Base-by-base conservation (phyloP, 2,329 filamentous ascomycete genomes). In the Basipetospora chlamydospora region DNA sequence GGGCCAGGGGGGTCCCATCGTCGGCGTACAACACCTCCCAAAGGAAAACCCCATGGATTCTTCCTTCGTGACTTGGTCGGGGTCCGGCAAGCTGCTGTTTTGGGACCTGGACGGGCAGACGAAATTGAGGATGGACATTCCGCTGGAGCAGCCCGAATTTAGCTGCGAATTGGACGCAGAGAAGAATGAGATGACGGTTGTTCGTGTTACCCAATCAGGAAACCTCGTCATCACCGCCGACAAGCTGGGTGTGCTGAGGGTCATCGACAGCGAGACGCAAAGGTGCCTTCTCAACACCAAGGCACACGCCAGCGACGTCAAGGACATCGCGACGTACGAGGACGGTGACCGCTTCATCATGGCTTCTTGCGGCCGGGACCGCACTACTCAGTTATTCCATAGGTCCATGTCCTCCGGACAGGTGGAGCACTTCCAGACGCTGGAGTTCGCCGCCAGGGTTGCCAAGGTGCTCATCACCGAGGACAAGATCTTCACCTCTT, bases 371-470 rank as follows among this genome's bases (percentile, higher is more conserved):
- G 83, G 85, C 25, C 72, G 90, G 44, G 90, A 98, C 56, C 78
- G 90, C 35, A 94, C 81, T n/a, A 73, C 88, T 1, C 90, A 98
- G 53, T 61, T 98, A n/a, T 96, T 95, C 52, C 67, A 73, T 41
- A 64, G 66, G 18, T 25, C 33, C 15, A 64, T 66, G 17, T 58
- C 60, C 2, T 62, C 57, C 10, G 68, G 73, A 3, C 58, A 57
- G 3, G 80, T 92, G 55, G 72, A 81, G 40, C 71, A 95, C 39
- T 72, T 94, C 35, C 90, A 98, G 54, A 98, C 90, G 0, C 71
- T 96, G 39, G 88, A 98, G 46, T 93, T 96, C 55, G 77, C 86
- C 21, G 84, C 86, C 16, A 82, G 83, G 43, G 87, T 98, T 13
- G 79, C 71, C 38, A 77, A 78, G 50, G 67, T 66, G 20, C 60